A percentile compares a stretch with the other conserved stretches of the same genome.
Conservation (phyloP, 2,329 filamentous ascomycete genomes). For the Talaromyces rugulosus region DNA sequence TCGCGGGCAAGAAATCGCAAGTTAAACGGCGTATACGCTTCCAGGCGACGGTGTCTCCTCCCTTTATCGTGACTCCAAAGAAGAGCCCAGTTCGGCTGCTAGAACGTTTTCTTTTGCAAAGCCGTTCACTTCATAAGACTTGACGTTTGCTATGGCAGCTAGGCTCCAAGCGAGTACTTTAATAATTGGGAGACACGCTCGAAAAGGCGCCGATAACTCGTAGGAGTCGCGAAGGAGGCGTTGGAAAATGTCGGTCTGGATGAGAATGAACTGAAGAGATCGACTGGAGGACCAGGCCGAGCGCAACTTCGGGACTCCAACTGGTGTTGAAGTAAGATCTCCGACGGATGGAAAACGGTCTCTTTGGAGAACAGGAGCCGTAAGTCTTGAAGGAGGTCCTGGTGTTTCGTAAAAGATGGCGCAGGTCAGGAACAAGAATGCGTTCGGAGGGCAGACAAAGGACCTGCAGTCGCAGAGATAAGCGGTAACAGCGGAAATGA, state of each 20-base stretch:
- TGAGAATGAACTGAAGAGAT: background rate
- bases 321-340: background rate
- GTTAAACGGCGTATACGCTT: background rate
- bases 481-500: background rate
- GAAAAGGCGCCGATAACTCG: background rate
- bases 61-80: background rate
- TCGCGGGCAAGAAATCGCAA: background rate
- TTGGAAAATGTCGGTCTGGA: background rate
- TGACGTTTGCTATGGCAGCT: background rate
- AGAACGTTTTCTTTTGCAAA: background rate
- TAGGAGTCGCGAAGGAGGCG: background rate
- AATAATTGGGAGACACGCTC: background rate
- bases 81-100: background rate
- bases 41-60: background rate
- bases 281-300: background rate
- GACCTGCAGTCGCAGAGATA: background rate
- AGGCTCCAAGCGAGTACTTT: background rate
- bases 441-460: background rate
- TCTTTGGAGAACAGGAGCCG: background rate
- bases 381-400: background rate
- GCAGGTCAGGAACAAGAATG: constrained; percentile 4
- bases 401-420: background rate
- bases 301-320: background rate
- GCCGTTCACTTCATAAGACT: background rate
- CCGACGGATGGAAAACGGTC: background rate